Evolutionary conservation across 306 rosid genomes (phyloP).

Genomic region (Rosa chinensis): DNA sequence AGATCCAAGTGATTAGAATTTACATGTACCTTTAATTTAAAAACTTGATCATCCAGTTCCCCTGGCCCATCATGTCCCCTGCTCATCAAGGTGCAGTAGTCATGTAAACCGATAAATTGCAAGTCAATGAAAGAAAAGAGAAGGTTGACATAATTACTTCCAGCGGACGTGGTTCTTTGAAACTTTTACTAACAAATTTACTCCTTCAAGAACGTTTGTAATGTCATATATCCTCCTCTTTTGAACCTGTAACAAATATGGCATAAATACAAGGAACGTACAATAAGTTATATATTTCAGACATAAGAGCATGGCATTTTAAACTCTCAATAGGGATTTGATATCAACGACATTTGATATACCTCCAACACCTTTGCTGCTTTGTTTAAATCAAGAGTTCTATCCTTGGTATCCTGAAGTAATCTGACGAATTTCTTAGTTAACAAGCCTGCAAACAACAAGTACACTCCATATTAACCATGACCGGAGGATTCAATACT

Average conservation of each 20-base stretch:
- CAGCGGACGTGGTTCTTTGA: slow-evolving; percentile 78
- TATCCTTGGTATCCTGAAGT: slow-evolving; percentile 65
- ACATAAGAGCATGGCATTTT: not conserved
- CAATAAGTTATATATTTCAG: not conserved
- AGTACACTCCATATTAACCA: slow-evolving; percentile 8
- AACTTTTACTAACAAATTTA: slow-evolving; percentile 76
- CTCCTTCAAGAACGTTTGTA: slow-evolving; percentile 87
- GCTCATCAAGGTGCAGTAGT: slow-evolving; percentile 24
- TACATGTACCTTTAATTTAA: slow-evolving; percentile 40
- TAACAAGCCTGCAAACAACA: slow-evolving; percentile 65
- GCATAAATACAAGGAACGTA: not conserved
- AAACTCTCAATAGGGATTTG: not conserved
- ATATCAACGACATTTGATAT: slow-evolving; percentile 17
- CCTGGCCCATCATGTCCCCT: slow-evolving; percentile 50
- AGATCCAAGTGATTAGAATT: slow-evolving; percentile 15
- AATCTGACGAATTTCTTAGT: slow-evolving; percentile 71
- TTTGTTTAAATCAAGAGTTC: slow-evolving; percentile 70
- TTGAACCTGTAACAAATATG: slow-evolving; percentile 54
- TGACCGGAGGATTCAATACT: not conserved
- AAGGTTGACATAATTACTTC: slow-evolving; percentile 52
- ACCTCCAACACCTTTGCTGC: slow-evolving; percentile 70
- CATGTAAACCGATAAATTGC: slow-evolving; percentile 7
- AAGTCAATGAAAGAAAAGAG: slow-evolving; percentile 6
- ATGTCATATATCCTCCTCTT: slow-evolving; percentile 88
- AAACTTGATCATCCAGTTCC: slow-evolving; percentile 48